Percentiles rank a stretch among this genome's conserved stretches.
phyloP scores from a whole-genome alignment of 164 flowering plant species.

The Vitis rupestris region DNA sequence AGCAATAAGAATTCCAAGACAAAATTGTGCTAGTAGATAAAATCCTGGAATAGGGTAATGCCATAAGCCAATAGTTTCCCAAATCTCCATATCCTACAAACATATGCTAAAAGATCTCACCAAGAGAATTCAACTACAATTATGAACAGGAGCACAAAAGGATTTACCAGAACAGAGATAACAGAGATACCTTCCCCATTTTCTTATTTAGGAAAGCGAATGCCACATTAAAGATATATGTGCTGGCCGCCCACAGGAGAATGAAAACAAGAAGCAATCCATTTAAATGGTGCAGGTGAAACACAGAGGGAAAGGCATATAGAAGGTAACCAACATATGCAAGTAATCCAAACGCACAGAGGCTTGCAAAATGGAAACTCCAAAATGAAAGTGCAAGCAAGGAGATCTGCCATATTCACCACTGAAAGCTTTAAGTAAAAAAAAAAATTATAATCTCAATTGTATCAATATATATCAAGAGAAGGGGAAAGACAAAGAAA shows the following conservation, averaged over 20 bases:
- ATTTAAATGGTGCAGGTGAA: conserved; percentile 73
- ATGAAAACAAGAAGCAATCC: conserved; percentile 83
- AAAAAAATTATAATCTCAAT: not conserved
- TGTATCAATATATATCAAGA: not conserved
- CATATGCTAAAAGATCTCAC: not conserved
- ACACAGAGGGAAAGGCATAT: conserved; percentile 74
- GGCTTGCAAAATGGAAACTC: conserved; percentile 82
- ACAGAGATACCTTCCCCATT: conserved; percentile 49
- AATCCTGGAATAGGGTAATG: conserved; percentile 80
- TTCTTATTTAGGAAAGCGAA: conserved; percentile 56
- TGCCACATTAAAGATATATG: conserved; percentile 81
- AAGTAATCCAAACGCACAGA: conserved; percentile 77
- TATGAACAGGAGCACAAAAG: not conserved
- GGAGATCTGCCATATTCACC: conserved; percentile 62
- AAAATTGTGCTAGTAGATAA: conserved; percentile 78
- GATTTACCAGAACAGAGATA: conserved; percentile 1
- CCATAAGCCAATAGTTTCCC: conserved; percentile 90
- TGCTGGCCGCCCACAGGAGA: conserved; percentile 84
- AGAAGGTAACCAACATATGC: conserved; percentile 79
- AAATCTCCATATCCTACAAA: conserved; percentile 71
- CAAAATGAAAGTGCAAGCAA: conserved; percentile 78
- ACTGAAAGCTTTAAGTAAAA: conserved; percentile 27
- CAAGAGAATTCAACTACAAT: not conserved
- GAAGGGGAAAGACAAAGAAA: not conserved
- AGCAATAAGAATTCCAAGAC: conserved; percentile 77